Evolutionary conservation across 768 basidiomycete genomes (phyloP).

Genomic region (Boletus reticuloceps): DNA sequence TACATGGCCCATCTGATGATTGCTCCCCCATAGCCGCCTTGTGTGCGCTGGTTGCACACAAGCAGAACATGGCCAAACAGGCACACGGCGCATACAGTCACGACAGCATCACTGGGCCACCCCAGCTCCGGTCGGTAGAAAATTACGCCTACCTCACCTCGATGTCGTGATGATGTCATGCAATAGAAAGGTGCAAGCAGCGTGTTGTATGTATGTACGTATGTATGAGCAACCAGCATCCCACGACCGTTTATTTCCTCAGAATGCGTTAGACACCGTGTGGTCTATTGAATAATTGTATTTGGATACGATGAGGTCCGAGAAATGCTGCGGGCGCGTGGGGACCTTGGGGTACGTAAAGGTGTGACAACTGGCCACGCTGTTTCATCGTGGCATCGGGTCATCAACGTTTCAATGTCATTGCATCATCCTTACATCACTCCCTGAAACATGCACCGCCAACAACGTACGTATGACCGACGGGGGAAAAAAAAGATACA

Average conservation of each 20-base stretch:
- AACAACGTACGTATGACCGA: too few relatives aligned
- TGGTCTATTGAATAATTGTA: neutral
- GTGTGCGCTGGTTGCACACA: conserved; percentile 57
- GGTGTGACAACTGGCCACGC: conserved; percentile 9
- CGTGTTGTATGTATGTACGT: conserved; percentile 8
- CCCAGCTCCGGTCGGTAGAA: conserved; percentile 14
- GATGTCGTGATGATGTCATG: conserved; percentile 17
- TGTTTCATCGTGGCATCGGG: neutral
- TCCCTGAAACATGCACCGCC: neutral
- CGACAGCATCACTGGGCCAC: conserved; percentile 1
- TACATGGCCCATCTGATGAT: conserved; percentile 5
- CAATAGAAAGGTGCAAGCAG: neutral
- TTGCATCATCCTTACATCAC: conserved; percentile 6
- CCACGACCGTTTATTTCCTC: conserved; percentile 5
- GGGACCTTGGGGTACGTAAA: neutral
- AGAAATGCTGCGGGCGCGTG: neutral
- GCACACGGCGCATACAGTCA: conserved; percentile 4
- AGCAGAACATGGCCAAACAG: conserved; percentile 19
- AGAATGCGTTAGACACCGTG: neutral
- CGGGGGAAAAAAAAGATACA: neutral
- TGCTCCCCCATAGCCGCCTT: conserved; percentile 62
- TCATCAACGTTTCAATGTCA: neutral
- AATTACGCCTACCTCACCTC: conserved; percentile 17
- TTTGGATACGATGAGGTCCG: neutral
- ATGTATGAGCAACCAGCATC: conserved; percentile 5